These are phyloP conservation scores for Lipomyces chichibuensis DNA, from an alignment of 805 yeast species.

Conservation along the genomic window DNA sequence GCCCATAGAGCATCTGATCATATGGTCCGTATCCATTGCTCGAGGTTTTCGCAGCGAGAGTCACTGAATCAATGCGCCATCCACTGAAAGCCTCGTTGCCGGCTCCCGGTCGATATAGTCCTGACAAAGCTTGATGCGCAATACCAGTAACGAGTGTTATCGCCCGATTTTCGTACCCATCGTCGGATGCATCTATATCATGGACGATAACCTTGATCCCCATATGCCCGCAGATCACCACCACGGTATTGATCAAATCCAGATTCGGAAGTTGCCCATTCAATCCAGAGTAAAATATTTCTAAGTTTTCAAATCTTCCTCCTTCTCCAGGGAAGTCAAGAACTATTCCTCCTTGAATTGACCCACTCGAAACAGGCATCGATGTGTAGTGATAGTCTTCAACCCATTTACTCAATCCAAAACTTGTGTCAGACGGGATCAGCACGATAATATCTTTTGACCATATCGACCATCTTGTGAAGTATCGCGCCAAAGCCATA, in stretches of 20 bases:
- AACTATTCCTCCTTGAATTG: constrained; percentile 86
- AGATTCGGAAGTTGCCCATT: constrained; percentile 96
- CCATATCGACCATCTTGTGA: constrained; percentile 89
- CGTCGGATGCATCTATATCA: constrained; percentile 46
- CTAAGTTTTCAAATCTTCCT: constrained; percentile 75
- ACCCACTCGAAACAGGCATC: constrained; percentile 86
- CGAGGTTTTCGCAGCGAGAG: constrained; percentile 61
- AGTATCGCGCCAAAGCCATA: constrained; percentile 74
- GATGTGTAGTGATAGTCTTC: constrained; percentile 76
- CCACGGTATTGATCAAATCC: constrained; percentile 83
- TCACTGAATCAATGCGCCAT: constrained; percentile 91
- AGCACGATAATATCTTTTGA: constrained; percentile 90
- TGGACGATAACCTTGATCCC: constrained; percentile 71
- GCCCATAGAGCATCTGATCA: constrained; percentile 90
- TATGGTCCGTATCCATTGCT: constrained; percentile 41
- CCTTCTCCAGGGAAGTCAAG: constrained; percentile 69
- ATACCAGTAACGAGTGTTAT: constrained; percentile 66
- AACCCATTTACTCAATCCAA: constrained; percentile 83
- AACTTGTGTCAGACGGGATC: constrained; percentile 70
- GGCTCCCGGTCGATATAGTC: constrained; percentile 56
- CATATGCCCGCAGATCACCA: constrained; percentile 74
- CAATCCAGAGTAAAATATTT: constrained; percentile 79
- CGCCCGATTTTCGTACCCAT: constrained; percentile 55
- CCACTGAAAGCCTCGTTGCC: constrained; percentile 95
- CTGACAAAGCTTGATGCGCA: constrained; percentile 68